Evolutionary conservation across 1,139 yeast species (phyloP).

Genomic region (Scheffersomyces segobiensis): DNA sequence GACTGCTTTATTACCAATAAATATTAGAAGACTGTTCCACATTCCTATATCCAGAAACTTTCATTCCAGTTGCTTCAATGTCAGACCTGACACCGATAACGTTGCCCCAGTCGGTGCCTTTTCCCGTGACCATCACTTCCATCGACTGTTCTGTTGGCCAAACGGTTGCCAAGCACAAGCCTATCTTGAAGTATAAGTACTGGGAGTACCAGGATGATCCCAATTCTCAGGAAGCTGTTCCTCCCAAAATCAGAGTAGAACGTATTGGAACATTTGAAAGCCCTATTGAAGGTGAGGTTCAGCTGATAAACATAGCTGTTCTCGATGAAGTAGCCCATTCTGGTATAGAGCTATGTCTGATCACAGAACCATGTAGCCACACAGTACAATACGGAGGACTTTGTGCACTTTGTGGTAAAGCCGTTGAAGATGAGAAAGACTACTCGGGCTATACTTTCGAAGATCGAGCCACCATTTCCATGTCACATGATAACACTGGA

Average conservation of each 20-base stretch:
- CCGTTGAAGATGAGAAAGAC: conserved; percentile 80
- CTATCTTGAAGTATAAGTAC: conserved; percentile 63
- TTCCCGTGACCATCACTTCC: conserved; percentile 66
- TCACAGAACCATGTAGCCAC: conserved; percentile 86
- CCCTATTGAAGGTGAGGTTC: conserved; percentile 75
- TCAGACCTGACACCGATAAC: conserved; percentile 36
- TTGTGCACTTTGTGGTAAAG: conserved; percentile 90
- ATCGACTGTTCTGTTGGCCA: conserved; percentile 49
- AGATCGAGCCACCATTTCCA: conserved; percentile 80
- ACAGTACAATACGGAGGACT: conserved; percentile 95
- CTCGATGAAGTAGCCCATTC: conserved; percentile 63
- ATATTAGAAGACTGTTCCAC: not conserved
- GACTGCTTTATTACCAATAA: not conserved
- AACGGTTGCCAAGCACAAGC: conserved; percentile 49
- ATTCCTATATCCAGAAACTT: not conserved
- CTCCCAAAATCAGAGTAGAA: conserved; percentile 53
- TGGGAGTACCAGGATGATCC: conserved; percentile 69
- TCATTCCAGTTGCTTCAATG: conserved; percentile 13
- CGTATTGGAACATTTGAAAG: conserved; percentile 74
- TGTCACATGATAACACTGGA: conserved; percentile 90
- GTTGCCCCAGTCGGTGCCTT: conserved; percentile 61
- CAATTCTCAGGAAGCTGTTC: conserved; percentile 43
- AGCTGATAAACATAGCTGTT: conserved; percentile 47
- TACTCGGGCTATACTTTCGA: conserved; percentile 72
- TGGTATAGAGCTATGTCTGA: conserved; percentile 50